Evolutionary conservation across 2,329 filamentous ascomycete genomes (phyloP).

Genomic region (Apiospora marii): DNA sequence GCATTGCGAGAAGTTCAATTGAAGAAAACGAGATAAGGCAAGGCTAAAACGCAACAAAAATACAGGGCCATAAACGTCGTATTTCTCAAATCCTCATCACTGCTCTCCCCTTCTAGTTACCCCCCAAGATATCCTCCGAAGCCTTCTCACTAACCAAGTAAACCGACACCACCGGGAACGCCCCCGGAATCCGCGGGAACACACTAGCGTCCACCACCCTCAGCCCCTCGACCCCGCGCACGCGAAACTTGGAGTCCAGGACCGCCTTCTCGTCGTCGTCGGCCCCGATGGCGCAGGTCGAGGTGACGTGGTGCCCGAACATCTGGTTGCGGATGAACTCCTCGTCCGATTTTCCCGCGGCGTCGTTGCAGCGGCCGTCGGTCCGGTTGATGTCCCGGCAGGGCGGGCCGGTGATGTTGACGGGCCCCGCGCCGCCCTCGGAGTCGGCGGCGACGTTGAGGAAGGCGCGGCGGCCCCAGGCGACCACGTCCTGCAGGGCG

Average conservation of each 20-base stretch:
- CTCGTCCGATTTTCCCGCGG: conserved; percentile 31
- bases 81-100: too few species aligned
- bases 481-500: conserved; percentile 41
- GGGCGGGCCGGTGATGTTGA: conserved; percentile 22
- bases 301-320: conserved; percentile 64
- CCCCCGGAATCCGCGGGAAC: conserved; percentile 55
- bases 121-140: conserved; percentile 25
- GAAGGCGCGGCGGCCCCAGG: conserved; percentile 24
- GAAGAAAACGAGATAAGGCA: too few species aligned
- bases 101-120: background rate
- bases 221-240: conserved; percentile 58
- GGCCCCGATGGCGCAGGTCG: conserved; percentile 60
- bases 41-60: too few species aligned
- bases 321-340: conserved; percentile 50
- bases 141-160: conserved; percentile 66
- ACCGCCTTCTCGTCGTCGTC: conserved; percentile 60
- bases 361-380: conserved; percentile 17
- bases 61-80: too few species aligned
- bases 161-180: conserved; percentile 51
- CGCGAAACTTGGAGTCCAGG: conserved; percentile 60
- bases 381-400: background rate
- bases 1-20: too few species aligned
- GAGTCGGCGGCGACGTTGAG: conserved; percentile 15
- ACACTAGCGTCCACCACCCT: conserved; percentile 63
- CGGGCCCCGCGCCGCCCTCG: conserved; percentile 11